Evolutionary conservation across 2,329 filamentous ascomycete genomes (phyloP), one percentile per base, ranked within the genome.

Genomic region (Arachnomyces sp.): DNA sequence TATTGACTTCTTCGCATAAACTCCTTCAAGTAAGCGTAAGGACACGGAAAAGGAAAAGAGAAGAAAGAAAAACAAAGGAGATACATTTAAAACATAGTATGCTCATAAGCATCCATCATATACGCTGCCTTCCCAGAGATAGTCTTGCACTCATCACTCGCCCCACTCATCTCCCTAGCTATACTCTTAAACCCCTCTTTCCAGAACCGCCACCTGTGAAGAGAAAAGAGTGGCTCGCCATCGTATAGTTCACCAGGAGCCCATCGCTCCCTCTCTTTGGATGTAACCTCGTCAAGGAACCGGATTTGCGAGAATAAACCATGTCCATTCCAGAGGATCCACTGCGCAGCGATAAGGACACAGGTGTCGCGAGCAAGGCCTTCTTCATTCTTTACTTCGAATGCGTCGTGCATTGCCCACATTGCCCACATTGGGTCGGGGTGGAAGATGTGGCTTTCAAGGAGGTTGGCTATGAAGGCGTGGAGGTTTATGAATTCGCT

Each of bases 401-500:
- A 30, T 16, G 35, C 39, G 4, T 42, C 34, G 13, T 35, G 35
- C 31, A 4, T 21, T 9, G 34, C 35, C 39, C 39, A 42, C 39
- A 42, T 42, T 9, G 21, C 35, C 17, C 21, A 42, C 16, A 7
- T 30, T 15, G 16, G 16, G 17, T 14, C 12, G 25, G 17, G 25
- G 13, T 5, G 8, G 35, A 38, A 31, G 12, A 40, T 36, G 31
- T 28, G 39, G 31, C 17, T n/a, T 39, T 42, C 34, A 13, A 3
- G 15, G 36, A 39, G 36, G 14, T 32, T 31, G 36, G 36, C 36
- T 34, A 25, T 30, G 31, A 40, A 40, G 4, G 38, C 38, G 17
- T 40, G 38, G 28, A 36, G 28, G 38, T 40, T 40, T 31, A 36
- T 36, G 21, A 29, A 36, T n/a, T 40, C 12, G 13, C 15, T 36